Base-by-base conservation (phyloP, 768 basidiomycete genomes). In the Tulasnella sp. region DNA sequence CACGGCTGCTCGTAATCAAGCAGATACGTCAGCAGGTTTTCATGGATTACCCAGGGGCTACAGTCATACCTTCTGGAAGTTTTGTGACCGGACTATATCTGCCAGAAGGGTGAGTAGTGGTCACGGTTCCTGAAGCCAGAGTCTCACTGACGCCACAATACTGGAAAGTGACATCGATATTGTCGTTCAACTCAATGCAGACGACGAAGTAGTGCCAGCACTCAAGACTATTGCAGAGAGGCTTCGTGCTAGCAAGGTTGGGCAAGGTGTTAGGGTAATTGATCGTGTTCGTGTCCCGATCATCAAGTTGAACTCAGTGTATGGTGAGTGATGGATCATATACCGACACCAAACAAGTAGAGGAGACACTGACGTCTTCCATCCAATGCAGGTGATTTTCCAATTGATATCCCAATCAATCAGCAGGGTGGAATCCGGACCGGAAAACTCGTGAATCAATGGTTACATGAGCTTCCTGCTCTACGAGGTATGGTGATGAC, bases 221-320 rank as follows among this genome's bases (percentile, higher is more conserved):
- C 74, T 99, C 29, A 77, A 77, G 60, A 74, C 81, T 29, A 69
- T 99, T 53, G 81, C 83, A 60, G 76, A 75, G 31, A 73, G 78
- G 1, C 70, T n/a, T n/a, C n/a, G n/a, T n/a, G n/a, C n/a, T n/a
- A n/a, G n/a, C n/a, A n/a, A 76, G 7, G 80, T 98, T 53, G 87
- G 91, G 1, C 70, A 74, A 45, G 76, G 79, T 37, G 84, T 96
- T 33, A 81, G 82, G 27, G 79, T 96, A 63, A 90, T 99, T 57
- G 80, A 81, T 25, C 88, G 81, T 70, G 92, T 95, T 47, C 86
- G 81, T 66, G 92, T 98, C 5, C 95, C 95, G 27, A 96, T 99
- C 63, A 74, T 99, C 65, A 99, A 99, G 67, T 95, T 98, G 62
- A 69, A 84, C 49, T 89, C 92, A 2, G 73, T 70, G 6, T 75